Percentiles rank a stretch among this genome's conserved stretches.
phyloP scores from a whole-genome alignment of 306 rosid species.

The Prunus kanzakura region DNA sequence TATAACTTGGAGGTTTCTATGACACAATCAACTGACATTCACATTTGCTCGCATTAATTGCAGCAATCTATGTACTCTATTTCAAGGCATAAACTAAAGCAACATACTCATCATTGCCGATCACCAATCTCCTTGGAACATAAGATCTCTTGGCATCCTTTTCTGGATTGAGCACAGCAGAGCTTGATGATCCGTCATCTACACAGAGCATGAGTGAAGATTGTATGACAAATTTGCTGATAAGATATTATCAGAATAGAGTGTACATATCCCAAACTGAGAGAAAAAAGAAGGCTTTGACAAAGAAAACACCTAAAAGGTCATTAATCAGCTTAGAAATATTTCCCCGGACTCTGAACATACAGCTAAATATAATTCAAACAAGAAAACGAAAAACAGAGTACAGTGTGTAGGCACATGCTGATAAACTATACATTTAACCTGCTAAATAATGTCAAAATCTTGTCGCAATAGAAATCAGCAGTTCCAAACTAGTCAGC shows the following conservation, averaged over 20 bases:
- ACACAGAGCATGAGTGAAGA: constrained; percentile 27
- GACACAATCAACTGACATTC: constrained; percentile 14
- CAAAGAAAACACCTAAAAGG: background rate
- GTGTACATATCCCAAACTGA: background rate
- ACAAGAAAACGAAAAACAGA: background rate
- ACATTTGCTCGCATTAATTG: constrained; percentile 11
- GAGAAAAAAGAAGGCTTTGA: background rate
- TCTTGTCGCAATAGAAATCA: background rate
- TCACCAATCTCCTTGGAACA: constrained; percentile 81
- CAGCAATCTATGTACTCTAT: constrained; percentile 12
- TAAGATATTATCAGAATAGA: constrained; percentile 13
- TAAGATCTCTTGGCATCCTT: constrained; percentile 60
- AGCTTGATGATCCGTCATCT: constrained; percentile 59
- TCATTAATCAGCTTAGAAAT: background rate
- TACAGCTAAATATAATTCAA: background rate
- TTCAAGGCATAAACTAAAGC: constrained; percentile 18
- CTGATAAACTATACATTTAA: background rate
- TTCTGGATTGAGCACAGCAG: constrained; percentile 42
- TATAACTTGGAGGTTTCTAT: background rate
- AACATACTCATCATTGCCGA: constrained; percentile 92
- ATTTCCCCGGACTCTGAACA: background rate
- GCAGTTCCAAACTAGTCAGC: background rate
- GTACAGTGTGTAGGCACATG: background rate
- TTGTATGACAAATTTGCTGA: constrained; percentile 14
- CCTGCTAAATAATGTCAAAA: background rate